Evolutionary conservation across 768 basidiomycete species (phyloP).

Genomic region (Chalciporus sphaerocephalus): DNA sequence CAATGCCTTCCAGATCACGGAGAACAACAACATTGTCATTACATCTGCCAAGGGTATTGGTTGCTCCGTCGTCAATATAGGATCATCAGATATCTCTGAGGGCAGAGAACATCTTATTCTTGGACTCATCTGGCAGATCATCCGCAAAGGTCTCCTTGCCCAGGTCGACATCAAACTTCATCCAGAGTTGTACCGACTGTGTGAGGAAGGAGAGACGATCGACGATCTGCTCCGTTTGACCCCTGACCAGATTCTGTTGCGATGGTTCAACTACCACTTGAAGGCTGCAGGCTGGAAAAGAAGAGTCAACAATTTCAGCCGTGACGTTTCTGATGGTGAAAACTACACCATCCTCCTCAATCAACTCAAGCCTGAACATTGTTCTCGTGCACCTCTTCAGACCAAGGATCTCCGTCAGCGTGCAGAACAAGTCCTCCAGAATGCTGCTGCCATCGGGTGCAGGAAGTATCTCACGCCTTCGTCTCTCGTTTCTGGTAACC

Average conservation of each 20-base stretch:
- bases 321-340: constrained; percentile 95
- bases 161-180: constrained; percentile 99
- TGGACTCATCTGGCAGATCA: constrained; percentile 98
- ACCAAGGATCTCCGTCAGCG: constrained; percentile 77
- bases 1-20: constrained; percentile 98
- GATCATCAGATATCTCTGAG: constrained; percentile 86
- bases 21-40: constrained; percentile 99
- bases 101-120: constrained; percentile 95
- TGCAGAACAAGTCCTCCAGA: constrained; percentile 91
- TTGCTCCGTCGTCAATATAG: constrained; percentile 98
- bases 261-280: constrained; percentile 99
- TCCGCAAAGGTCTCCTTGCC: constrained; percentile 84
- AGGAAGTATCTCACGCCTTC: constrained; percentile 92
- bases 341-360: constrained; percentile 96
- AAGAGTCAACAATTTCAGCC: constrained; percentile 94
- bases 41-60: constrained; percentile 97
- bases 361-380: constrained; percentile 92
- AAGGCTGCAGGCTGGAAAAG: constrained; percentile 92
- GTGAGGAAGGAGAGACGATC: constrained; percentile 96
- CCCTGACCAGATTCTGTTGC: constrained; percentile 93
- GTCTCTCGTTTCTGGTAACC: constrained; percentile 90
- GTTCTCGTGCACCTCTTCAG: constrained; percentile 86
- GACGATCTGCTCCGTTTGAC: constrained; percentile 92
- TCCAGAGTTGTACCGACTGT: constrained; percentile 91
- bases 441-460: constrained; percentile 91